Percentiles rank a stretch among this genome's conserved stretches.
phyloP scores from a whole-genome alignment of 345 rosid species.

The Nasturtium officinale region DNA sequence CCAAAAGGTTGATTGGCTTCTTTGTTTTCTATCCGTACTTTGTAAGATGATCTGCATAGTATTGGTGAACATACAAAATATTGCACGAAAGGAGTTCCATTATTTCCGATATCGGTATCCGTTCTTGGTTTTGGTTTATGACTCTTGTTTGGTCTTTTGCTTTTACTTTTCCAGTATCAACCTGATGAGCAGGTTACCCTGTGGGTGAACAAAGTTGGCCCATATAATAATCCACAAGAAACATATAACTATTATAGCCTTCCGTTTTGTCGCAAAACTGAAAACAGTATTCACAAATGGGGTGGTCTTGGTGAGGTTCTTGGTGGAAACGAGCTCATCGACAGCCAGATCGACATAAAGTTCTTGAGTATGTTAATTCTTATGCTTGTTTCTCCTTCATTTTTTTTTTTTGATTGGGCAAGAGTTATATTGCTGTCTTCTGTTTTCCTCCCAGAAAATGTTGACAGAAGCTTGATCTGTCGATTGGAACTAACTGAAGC shows the following conservation, averaged over 20 bases:
- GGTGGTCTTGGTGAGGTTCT: conserved; percentile 99
- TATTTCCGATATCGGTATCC: not conserved
- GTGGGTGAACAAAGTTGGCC: conserved; percentile 99
- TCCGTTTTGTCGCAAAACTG: conserved; percentile 83
- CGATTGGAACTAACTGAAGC: conserved; percentile 64
- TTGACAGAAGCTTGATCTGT: conserved; percentile 65
- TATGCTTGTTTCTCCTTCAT: not conserved
- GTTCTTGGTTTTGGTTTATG: not conserved
- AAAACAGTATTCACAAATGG: conserved; percentile 82
- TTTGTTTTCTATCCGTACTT: not conserved
- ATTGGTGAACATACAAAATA: not conserved
- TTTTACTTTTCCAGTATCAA: conserved; percentile 65
- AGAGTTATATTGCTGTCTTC: not conserved
- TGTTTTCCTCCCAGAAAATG: conserved; percentile 52
- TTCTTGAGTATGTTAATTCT: conserved; percentile 69
- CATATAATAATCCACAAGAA: conserved; percentile 99
- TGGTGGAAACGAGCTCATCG: conserved; percentile 99
- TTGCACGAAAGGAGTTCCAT: not conserved
- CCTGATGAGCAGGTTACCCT: conserved; percentile 75
- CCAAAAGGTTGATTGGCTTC: not conserved
- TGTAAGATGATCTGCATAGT: not conserved
- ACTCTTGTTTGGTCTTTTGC: conserved; percentile 3
- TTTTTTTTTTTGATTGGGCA: conserved; percentile 8
- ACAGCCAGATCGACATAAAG: conserved; percentile 78
- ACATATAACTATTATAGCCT: conserved; percentile 98